Percentiles rank a stretch among this genome's conserved stretches.
These are phyloP conservation scores for Solanum piurae DNA, from an alignment of 257 asterid species.

Conservation along the genomic window DNA sequence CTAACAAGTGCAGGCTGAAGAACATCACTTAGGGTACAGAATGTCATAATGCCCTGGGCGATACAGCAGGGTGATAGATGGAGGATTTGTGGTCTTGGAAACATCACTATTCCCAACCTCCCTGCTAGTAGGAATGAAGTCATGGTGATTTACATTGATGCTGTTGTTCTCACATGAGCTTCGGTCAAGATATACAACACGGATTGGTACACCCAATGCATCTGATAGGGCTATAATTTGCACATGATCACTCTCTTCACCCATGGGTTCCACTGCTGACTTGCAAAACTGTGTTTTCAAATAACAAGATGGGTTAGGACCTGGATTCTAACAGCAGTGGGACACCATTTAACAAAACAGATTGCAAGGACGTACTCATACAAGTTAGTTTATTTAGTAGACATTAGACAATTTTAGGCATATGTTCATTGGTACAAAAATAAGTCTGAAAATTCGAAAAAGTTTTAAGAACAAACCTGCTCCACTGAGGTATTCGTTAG, in stretches of 20 bases:
- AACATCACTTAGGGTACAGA: conserved; percentile 40
- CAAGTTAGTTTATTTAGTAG: not conserved
- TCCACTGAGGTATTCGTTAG: conserved; percentile 62
- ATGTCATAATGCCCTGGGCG: conserved; percentile 79
- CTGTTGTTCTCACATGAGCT: conserved; percentile 72
- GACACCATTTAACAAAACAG: not conserved
- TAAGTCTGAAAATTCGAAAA: not conserved
- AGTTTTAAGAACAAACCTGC: conserved; percentile 45
- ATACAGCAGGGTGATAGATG: conserved; percentile 71
- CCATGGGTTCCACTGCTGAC: conserved; percentile 99
- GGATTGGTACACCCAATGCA: conserved; percentile 79
- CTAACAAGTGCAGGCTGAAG: not conserved
- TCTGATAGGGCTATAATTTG: conserved; percentile 96
- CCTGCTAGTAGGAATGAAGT: conserved; percentile 39
- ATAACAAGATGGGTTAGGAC: not conserved
- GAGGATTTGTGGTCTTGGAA: conserved; percentile 36
- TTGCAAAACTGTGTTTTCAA: conserved; percentile 68
- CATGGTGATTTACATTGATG: conserved; percentile 83
- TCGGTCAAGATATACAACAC: conserved; percentile 85
- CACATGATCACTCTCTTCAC: conserved; percentile 96
- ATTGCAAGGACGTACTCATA: not conserved
- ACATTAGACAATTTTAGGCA: not conserved
- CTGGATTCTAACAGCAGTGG: not conserved
- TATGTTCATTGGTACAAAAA: not conserved
- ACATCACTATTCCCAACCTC: conserved; percentile 1